phyloP scores from a whole-genome alignment of 768 basidiomycete genomes.

The Serendipita sp. region DNA sequence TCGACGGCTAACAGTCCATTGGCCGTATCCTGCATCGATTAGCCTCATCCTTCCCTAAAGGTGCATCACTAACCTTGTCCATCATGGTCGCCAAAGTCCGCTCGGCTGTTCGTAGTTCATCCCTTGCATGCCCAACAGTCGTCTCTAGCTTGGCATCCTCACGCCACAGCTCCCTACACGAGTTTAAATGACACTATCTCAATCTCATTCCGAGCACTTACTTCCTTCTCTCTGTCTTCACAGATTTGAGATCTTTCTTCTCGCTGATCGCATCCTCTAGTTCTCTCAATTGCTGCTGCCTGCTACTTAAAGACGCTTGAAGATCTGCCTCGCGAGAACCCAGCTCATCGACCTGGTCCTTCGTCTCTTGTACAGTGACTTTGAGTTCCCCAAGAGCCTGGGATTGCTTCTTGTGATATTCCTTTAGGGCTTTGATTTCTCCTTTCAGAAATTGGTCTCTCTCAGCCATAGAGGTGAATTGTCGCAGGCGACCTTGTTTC shows the following conservation, averaged over 20 bases:
- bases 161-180: slow-evolving; percentile 61
- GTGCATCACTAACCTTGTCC: slow-evolving; percentile 60
- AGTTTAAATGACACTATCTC: neutral
- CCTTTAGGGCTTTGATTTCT: slow-evolving; percentile 59
- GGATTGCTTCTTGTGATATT: slow-evolving; percentile 37
- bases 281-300: slow-evolving; percentile 38
- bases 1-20: slow-evolving; percentile 77
- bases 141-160: slow-evolving; percentile 83
- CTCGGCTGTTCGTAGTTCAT: slow-evolving; percentile 72
- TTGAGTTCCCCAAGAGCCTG: slow-evolving; percentile 38
- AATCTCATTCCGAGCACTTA: slow-evolving; percentile 16
- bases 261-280: slow-evolving; percentile 41
- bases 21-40: slow-evolving; percentile 62
- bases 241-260: slow-evolving; percentile 53
- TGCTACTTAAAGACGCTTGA: slow-evolving; percentile 48
- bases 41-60: slow-evolving; percentile 8
- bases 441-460: slow-evolving; percentile 68
- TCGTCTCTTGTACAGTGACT: slow-evolving; percentile 33
- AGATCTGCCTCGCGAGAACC: slow-evolving; percentile 43
- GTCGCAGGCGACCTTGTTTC: slow-evolving; percentile 78
- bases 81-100: slow-evolving; percentile 74
- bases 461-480: slow-evolving; percentile 69
- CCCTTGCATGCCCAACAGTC: slow-evolving; percentile 55
- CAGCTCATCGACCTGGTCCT: slow-evolving; percentile 36
- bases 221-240: slow-evolving; percentile 67